Evolutionary conservation across 2,329 filamentous ascomycete species (phyloP), one percentile per base, ranked within the genome.

Genomic region (Aaosphaeria arxii): DNA sequence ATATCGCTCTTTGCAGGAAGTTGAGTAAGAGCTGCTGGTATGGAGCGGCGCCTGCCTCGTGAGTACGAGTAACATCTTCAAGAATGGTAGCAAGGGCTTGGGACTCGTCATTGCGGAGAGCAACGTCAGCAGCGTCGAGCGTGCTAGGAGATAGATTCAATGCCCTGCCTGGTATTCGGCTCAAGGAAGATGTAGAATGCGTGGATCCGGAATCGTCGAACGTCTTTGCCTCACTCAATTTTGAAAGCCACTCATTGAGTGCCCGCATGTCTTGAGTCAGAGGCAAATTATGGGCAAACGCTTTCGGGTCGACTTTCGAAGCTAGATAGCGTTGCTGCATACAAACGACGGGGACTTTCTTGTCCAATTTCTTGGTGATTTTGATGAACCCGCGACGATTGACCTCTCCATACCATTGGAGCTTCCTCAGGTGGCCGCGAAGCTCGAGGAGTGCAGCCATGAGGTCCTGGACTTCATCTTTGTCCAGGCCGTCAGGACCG

Each of bases 341-440:
- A 44, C 85, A 81, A 4, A 85, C 83, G 41, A 83, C 80, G 1
- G 87, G 80, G 3, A 96, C 83, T 74, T 95, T 96, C 75, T 99
- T 99, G 73, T 99, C 94, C 41, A 96, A 77, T 73, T 99, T 99
- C 77, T 99, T 99, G 44, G 94, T 96, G 70, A 99, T 99, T 75
- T 99, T 99, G 69, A 95, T 84, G 64, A 99, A 99, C 2, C 94
- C 94, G 55, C 89, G 82, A 45, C 91, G 84, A 70, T 99, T 99
- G 63, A 97, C 92, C 73, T 97, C 92, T 43, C 91, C 92, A 67
- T 97, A 99, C 91, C 91, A 97, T 70, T 95, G 89, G 45, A 99
- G 77, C 63, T 97, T 97, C 50, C 94, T 83, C 57, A 97, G 74
- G 66, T 95, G 89, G 45, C 86, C 87, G 48, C 94, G 84, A 51